Percentiles rank a stretch among this genome's conserved stretches.
Evolutionary conservation across 352 stramenopile genomes (phyloP).

Genomic region (Phytophthora pistaciae): DNA sequence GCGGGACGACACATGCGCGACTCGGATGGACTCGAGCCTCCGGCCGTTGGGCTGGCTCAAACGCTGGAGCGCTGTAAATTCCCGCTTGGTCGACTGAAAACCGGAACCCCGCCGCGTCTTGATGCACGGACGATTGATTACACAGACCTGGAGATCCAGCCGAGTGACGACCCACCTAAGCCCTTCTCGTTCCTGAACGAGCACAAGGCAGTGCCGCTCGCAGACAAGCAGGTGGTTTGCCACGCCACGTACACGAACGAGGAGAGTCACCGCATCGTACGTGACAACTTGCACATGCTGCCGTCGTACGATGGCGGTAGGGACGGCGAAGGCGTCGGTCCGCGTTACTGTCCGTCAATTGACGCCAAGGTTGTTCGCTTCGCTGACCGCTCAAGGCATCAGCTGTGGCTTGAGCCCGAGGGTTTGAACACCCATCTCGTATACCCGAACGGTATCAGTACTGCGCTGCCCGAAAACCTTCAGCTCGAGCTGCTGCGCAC

Average conservation of each 20-base stretch:
- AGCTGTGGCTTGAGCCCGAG: slow-evolving; percentile 99
- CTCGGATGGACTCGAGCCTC: slow-evolving; percentile 91
- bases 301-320: slow-evolving; percentile 92
- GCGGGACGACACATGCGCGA: slow-evolving; percentile 94
- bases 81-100: slow-evolving; percentile 96
- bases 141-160: slow-evolving; percentile 91
- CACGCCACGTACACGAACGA: slow-evolving; percentile 97
- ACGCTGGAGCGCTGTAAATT: slow-evolving; percentile 95
- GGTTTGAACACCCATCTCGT: slow-evolving; percentile 97
- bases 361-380: slow-evolving; percentile 96
- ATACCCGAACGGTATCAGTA: slow-evolving; percentile 98
- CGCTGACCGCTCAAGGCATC: slow-evolving; percentile 75
- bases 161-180: slow-evolving; percentile 90
- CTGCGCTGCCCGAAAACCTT: slow-evolving; percentile 93
- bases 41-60: slow-evolving; percentile 94
- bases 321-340: slow-evolving; percentile 75
- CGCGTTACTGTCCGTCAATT: slow-evolving; percentile 97
- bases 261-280: slow-evolving; percentile 95
- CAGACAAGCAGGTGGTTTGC: slow-evolving; percentile 91
- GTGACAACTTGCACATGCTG: slow-evolving; percentile 94
- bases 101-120: slow-evolving; percentile 97
- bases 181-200: slow-evolving; percentile 97
- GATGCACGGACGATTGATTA: slow-evolving; percentile 97
- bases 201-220: slow-evolving; percentile 59
- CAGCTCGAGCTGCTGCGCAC: slow-evolving; percentile 95